Evolutionary conservation across 2,329 filamentous ascomycete genomes (phyloP), one percentile per base, ranked within the genome.

Genomic region (Berkeleyomyces rouxiae): DNA sequence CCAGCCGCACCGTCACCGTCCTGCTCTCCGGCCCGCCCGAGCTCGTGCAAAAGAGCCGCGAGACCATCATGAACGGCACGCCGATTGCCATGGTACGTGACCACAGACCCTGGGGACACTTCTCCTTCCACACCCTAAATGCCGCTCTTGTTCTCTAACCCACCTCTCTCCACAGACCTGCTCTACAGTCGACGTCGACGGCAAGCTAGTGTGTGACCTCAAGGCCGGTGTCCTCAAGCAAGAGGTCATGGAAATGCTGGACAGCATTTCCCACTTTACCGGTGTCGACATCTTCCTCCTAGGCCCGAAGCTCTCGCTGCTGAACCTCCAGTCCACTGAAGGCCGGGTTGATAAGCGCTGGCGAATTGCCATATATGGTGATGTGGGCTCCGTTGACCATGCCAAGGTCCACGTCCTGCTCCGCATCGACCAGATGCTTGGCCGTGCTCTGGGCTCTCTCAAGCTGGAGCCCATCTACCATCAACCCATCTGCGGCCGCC

Each of bases 271-370:
- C 9, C 82, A 79, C 67, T 95, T 87, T 70, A 96, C 91, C 66
- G 93, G 93, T 60, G 92, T 95, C 61, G 93, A 99, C 73, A 95
- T 99, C 68, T 99, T 99, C 74, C 79, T 99, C 58, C 82, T 99
- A 59, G 91, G 90, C 63, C 91, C 93, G 3, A 96, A 95, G 74
- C 81, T 91, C 67, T 85, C 87, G 37, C 87, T 88, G 10, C 85
- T 95, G 68, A 84, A 86, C 53, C 84, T 86, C 63, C 81, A 84
- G 47, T 78, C 87, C 66, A 87, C 87, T 55, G 85, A 93, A 70
- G 85, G 93, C 70, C 88, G 88, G 68, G 86, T 89, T 69, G 91
- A 96, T 72, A 88, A 93, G 73, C 84, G 92, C 68, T 90, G 95
- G 78, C 85, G 92, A 71, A 86, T 96, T 65, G 88, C 90, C 68